A percentile compares a stretch with the other conserved stretches of the same genome.
Conservation (phyloP, 805 yeast genomes). For the Candida maris region DNA sequence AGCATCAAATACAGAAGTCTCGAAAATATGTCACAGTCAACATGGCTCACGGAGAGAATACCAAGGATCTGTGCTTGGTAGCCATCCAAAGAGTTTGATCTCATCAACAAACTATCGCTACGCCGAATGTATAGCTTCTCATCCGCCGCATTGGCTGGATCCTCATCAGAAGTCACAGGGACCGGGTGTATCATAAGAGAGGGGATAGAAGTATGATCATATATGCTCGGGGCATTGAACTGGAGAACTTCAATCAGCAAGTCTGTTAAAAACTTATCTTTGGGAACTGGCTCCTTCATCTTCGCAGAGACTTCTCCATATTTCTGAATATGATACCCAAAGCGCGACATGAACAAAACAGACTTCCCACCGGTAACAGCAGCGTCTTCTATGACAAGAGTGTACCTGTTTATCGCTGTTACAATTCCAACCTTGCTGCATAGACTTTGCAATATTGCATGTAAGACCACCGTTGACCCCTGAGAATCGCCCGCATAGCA, state of each 20-base stretch:
- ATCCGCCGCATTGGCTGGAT: background rate
- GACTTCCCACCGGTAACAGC: background rate
- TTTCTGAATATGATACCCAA: background rate
- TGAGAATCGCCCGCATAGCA: slow-evolving; percentile 12
- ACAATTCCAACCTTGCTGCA: slow-evolving; percentile 8
- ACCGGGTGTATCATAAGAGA: slow-evolving; percentile 3
- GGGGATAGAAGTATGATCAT: background rate
- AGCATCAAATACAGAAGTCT: background rate
- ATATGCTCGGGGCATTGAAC: slow-evolving; percentile 3
- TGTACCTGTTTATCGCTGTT: slow-evolving; percentile 1
- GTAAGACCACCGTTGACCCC: slow-evolving; percentile 4
- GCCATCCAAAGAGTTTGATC: slow-evolving; percentile 1
- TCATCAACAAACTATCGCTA: background rate
- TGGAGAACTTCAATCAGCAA: slow-evolving; percentile 1
- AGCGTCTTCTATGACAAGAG: slow-evolving; percentile 6
- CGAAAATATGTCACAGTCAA: slow-evolving; percentile 1
- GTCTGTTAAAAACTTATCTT: slow-evolving; percentile 1
- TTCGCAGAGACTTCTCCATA: background rate
- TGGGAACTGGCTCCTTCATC: background rate
- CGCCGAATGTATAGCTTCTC: slow-evolving; percentile 4
- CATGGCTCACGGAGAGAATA: slow-evolving; percentile 2
- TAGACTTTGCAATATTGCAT: slow-evolving; percentile 7
- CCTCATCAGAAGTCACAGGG: too few species aligned
- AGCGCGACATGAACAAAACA: slow-evolving; percentile 2
- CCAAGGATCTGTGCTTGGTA: slow-evolving; percentile 11